Conservation (phyloP, 78 protist genomes). For the Chrysochromulina tobinii region DNA sequence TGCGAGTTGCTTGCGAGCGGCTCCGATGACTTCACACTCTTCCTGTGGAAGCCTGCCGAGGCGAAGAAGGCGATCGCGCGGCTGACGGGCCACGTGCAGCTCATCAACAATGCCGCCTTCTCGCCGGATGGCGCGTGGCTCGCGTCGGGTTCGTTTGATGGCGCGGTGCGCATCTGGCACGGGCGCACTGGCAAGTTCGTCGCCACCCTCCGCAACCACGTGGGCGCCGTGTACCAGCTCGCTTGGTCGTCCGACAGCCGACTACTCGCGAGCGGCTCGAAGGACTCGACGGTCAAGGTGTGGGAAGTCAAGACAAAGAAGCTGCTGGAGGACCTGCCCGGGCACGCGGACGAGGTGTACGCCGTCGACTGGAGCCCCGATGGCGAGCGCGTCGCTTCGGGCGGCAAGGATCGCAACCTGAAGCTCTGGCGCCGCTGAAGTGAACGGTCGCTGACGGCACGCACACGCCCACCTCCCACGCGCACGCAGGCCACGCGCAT, state of each 20-base stretch:
- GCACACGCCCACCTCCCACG: too few relatives aligned
- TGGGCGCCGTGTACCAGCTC: conserved; percentile 95
- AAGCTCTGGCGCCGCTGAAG: conserved; percentile 58
- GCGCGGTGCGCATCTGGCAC: conserved; percentile 93
- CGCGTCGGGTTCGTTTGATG: conserved; percentile 96
- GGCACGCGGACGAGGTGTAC: conserved; percentile 97
- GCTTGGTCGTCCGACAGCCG: conserved; percentile 94
- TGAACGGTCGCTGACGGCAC: not conserved
- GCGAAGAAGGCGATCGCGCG: conserved; percentile 74
- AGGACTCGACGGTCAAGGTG: conserved; percentile 86
- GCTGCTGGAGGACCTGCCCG: conserved; percentile 91
- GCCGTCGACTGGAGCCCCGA: conserved; percentile 98
- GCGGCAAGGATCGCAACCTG: conserved; percentile 86
- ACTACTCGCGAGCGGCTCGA: conserved; percentile 80
- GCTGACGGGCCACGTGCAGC: conserved; percentile 70
- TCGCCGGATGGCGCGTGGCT: conserved; percentile 94
- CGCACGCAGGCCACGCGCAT: too few relatives aligned
- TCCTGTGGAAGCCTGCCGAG: conserved; percentile 90
- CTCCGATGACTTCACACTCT: conserved; percentile 93
- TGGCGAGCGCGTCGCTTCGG: conserved; percentile 92
- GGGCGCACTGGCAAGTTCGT: conserved; percentile 76
- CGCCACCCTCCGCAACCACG: conserved; percentile 89
- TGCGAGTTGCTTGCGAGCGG: conserved; percentile 85
- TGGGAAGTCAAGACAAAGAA: conserved; percentile 52
- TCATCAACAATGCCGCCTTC: conserved; percentile 65